Conservation (phyloP, 371 early-diverging fungal species). For the Blyttiomyces sp. region DNA sequence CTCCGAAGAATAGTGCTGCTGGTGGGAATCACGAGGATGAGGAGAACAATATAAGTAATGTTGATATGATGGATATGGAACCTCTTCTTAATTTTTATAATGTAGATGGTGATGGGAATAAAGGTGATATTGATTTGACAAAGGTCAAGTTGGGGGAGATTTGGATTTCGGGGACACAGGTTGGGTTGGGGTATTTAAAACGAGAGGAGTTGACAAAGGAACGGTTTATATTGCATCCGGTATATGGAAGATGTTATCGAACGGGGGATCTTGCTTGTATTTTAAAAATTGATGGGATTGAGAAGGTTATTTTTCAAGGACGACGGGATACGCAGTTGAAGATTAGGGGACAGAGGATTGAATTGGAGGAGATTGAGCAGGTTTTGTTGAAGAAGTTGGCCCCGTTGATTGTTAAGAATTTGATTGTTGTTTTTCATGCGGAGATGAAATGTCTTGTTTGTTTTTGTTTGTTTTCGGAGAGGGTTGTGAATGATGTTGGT, state of each 20-base stretch:
- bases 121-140: neutral
- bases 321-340: constrained; percentile 35
- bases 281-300: neutral
- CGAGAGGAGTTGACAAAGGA: constrained; percentile 23
- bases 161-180: constrained; percentile 31
- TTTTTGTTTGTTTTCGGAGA: constrained; percentile 16
- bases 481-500: constrained; percentile 1
- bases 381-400: constrained; percentile 2
- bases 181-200: constrained; percentile 33
- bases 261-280: constrained; percentile 22
- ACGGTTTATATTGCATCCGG: constrained; percentile 24
- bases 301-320: constrained; percentile 19
- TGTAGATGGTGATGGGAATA: too few species aligned
- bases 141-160: constrained; percentile 26
- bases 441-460: constrained; percentile 14
- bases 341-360: constrained; percentile 31
- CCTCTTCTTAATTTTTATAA: too few species aligned
- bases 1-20: neutral
- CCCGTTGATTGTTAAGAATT: neutral
- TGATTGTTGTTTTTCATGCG: constrained; percentile 19
- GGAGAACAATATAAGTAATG: too few species aligned
- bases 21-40: too few species aligned
- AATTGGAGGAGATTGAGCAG: constrained; percentile 31
- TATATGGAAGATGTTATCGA: constrained; percentile 12
- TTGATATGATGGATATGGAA: neutral